phyloP scores from a whole-genome alignment of 2,329 filamentous ascomycete genomes.

The Fusarium sp. region DNA sequence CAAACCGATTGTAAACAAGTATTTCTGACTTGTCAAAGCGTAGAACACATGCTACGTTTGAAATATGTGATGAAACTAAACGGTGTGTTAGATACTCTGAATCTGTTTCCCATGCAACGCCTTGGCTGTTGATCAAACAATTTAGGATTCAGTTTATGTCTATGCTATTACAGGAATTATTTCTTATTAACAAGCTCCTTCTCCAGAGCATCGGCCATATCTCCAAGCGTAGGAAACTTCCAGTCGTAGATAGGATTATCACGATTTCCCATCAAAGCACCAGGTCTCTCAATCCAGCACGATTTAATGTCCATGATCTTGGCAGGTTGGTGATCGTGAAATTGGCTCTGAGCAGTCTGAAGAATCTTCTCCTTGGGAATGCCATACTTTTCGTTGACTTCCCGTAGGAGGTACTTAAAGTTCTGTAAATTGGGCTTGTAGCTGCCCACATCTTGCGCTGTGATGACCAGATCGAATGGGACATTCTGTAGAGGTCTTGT shows the following conservation, averaged over 20 bases:
- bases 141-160: neutral
- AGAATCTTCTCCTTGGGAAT: constrained; percentile 66
- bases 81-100: neutral
- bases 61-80: neutral
- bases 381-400: constrained; percentile 65
- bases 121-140: neutral
- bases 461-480: constrained; percentile 71
- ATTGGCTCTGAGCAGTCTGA: constrained; percentile 76
- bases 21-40: neutral
- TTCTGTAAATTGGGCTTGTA: constrained; percentile 77
- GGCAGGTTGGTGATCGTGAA: constrained; percentile 76
- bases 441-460: constrained; percentile 75
- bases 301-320: constrained; percentile 66
- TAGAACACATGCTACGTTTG: too few species aligned
- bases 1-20: neutral
- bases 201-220: constrained; percentile 64
- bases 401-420: constrained; percentile 71
- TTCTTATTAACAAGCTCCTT: constrained; percentile 26
- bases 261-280: constrained; percentile 54
- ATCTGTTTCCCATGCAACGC: neutral
- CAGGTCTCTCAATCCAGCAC: constrained; percentile 70
- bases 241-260: constrained; percentile 62
- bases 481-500: constrained; percentile 60
- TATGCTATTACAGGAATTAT: neutral
- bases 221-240: constrained; percentile 67